Percentiles rank a stretch among this genome's conserved stretches.
Evolutionary conservation across 1,284 basidiomycete species (phyloP).

Genomic region (Fomitopsis palustris): DNA sequence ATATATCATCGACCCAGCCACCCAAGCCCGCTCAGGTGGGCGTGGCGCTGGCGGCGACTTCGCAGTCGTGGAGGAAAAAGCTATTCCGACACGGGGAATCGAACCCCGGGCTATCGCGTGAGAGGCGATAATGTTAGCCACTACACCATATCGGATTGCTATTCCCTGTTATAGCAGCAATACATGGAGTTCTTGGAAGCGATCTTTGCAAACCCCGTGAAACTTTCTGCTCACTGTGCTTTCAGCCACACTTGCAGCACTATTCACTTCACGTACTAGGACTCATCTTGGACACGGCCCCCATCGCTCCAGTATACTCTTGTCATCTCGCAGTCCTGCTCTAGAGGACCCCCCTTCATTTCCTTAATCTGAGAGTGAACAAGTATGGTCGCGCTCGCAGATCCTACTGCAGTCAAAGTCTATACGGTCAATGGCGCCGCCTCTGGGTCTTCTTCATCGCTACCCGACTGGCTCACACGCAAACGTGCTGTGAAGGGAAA

Average conservation of each 20-base stretch:
- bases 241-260: too few species aligned
- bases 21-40: too few species aligned
- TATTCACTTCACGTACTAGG: too few species aligned
- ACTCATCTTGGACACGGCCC: too few species aligned
- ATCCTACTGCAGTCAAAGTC: slow-evolving; percentile 59
- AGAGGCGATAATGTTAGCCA: slow-evolving; percentile 6
- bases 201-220: too few species aligned
- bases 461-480: slow-evolving; percentile 86
- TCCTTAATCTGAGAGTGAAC: too few species aligned
- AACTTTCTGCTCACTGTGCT: too few species aligned
- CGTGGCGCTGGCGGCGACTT: background rate
- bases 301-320: too few species aligned
- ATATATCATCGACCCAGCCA: background rate
- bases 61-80: background rate
- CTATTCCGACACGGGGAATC: slow-evolving; percentile 3
- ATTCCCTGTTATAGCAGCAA: too few species aligned
- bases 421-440: slow-evolving; percentile 90
- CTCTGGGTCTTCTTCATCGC: slow-evolving; percentile 77
- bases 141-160: slow-evolving; percentile 1
- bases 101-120: slow-evolving; percentile 5
- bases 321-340: too few species aligned
- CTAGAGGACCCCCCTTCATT: too few species aligned
- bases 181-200: too few species aligned
- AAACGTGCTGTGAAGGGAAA: slow-evolving; percentile 62
- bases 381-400: slow-evolving; percentile 20